phyloP scores from a whole-genome alignment of 495 filamentous ascomycete species.

The Lasiosphaeriaceae sp. region DNA sequence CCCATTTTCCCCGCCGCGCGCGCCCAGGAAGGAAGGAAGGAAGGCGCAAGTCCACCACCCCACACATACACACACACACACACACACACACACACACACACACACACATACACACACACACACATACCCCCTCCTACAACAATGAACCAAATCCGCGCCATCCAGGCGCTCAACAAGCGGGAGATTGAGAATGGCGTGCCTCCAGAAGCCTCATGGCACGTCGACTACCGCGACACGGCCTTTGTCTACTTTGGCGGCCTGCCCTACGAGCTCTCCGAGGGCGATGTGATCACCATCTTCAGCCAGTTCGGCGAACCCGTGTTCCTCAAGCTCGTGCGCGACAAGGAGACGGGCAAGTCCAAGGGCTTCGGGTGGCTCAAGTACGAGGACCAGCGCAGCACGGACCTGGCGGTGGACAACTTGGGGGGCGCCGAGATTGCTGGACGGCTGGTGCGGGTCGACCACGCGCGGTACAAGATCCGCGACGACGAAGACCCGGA shows the following conservation, averaged over 20 bases:
- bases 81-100: no score
- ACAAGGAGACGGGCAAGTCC: slow-evolving; percentile 94
- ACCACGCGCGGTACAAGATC: slow-evolving; percentile 86
- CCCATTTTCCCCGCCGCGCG: no score
- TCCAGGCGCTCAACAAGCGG: slow-evolving; percentile 89
- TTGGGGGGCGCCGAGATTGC: slow-evolving; percentile 79
- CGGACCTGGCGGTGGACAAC: slow-evolving; percentile 94
- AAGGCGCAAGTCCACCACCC: no score
- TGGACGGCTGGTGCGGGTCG: slow-evolving; percentile 78
- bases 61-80: no score
- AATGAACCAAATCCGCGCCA: slow-evolving; percentile 92
- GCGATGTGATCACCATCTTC: slow-evolving; percentile 95
- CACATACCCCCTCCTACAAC: not conserved
- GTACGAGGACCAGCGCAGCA: slow-evolving; percentile 97
- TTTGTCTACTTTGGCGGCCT: slow-evolving; percentile 96
- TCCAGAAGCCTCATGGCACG: slow-evolving; percentile 90
- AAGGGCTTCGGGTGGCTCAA: slow-evolving; percentile 93
- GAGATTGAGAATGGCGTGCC: slow-evolving; percentile 84
- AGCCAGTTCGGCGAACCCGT: slow-evolving; percentile 94
- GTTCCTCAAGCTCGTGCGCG: slow-evolving; percentile 82
- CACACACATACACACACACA: no score
- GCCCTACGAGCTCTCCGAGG: slow-evolving; percentile 89
- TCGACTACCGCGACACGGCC: slow-evolving; percentile 94
- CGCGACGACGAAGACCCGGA: slow-evolving; percentile 80
- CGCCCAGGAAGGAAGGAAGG: no score